These are phyloP conservation scores for Stygiomarasmius scandens DNA, from an alignment of 1,284 basidiomycete genomes.

Conservation along the genomic window DNA sequence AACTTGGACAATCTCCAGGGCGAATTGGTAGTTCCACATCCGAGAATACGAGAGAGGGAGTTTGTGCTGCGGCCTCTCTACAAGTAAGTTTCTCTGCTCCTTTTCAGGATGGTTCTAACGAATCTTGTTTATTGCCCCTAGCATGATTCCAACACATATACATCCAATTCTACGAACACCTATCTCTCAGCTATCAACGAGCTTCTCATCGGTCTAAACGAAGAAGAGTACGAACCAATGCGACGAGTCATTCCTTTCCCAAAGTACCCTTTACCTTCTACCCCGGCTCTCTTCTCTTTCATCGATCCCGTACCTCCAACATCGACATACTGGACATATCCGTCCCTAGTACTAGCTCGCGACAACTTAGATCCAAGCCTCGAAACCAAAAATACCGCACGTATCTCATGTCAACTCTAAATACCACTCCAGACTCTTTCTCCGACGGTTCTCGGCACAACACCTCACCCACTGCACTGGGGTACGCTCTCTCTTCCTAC, in stretches of 20 bases:
- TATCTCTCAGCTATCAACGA: slow-evolving; percentile 50
- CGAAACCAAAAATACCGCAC: slow-evolving; percentile 42
- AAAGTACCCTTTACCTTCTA: slow-evolving; percentile 41
- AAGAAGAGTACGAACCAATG: slow-evolving; percentile 42
- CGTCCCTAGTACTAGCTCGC: slow-evolving; percentile 21
- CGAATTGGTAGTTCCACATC: slow-evolving; percentile 85
- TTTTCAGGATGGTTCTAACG: no score
- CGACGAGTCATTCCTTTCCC: slow-evolving; percentile 71
- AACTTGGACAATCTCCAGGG: slow-evolving; percentile 57
- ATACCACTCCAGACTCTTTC: slow-evolving; percentile 96
- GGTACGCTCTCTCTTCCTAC: slow-evolving; percentile 51
- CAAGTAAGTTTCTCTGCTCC: slow-evolving; percentile 61
- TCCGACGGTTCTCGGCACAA: slow-evolving; percentile 82
- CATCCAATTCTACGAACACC: slow-evolving; percentile 61
- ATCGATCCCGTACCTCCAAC: slow-evolving; percentile 46
- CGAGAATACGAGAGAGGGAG: slow-evolving; percentile 80
- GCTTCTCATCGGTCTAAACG: slow-evolving; percentile 35
- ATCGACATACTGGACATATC: slow-evolving; percentile 56
- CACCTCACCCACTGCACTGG: slow-evolving; percentile 49
- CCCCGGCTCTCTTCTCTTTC: slow-evolving; percentile 21
- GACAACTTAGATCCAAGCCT: neutral
- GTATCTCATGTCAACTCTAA: slow-evolving; percentile 92
- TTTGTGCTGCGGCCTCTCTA: slow-evolving; percentile 89
- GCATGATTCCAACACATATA: slow-evolving; percentile 70
- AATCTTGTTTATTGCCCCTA: slow-evolving; percentile 36